Evolutionary conservation across 805 yeast genomes (phyloP).

Genomic region (Monosporozyma yasuniensis): DNA sequence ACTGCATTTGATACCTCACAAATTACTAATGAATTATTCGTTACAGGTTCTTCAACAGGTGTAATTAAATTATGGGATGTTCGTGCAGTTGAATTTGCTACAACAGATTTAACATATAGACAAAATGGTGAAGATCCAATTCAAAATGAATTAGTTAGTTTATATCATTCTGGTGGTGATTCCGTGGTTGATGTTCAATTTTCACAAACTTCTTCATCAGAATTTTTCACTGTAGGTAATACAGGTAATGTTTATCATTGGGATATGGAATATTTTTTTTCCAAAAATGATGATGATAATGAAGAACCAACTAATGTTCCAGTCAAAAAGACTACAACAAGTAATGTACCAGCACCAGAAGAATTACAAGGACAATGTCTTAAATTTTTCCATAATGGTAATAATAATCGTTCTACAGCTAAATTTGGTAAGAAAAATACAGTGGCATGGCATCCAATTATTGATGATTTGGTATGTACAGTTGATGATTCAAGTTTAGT

Average conservation of each 20-base stretch:
- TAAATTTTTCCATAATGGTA: constrained; percentile 26
- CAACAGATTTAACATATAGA: constrained; percentile 18
- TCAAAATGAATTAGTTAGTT: constrained; percentile 20
- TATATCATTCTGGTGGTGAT: constrained; percentile 28
- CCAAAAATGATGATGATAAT: constrained; percentile 38
- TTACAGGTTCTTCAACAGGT: constrained; percentile 28
- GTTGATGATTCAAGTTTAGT: constrained; percentile 27
- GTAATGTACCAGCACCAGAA: constrained; percentile 28
- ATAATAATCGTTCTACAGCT: constrained; percentile 14
- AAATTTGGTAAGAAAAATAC: constrained; percentile 19
- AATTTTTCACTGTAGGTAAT: constrained; percentile 26
- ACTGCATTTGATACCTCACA: constrained; percentile 25
- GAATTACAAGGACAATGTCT: constrained; percentile 24
- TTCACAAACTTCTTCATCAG: constrained; percentile 23
- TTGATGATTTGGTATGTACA: constrained; percentile 25
- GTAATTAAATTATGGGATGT: constrained; percentile 29
- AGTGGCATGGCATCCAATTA: constrained; percentile 27
- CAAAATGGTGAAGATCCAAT: constrained; percentile 25
- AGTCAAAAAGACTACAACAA: background rate
- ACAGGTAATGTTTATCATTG: constrained; percentile 30
- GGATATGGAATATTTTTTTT: constrained; percentile 32
- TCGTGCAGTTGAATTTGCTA: constrained; percentile 23
- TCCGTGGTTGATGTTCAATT: constrained; percentile 27
- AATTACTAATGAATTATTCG: constrained; percentile 22
- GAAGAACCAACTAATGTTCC: constrained; percentile 24